Conservation (phyloP, 306 rosid genomes). For the Dicorynia guianensis region DNA sequence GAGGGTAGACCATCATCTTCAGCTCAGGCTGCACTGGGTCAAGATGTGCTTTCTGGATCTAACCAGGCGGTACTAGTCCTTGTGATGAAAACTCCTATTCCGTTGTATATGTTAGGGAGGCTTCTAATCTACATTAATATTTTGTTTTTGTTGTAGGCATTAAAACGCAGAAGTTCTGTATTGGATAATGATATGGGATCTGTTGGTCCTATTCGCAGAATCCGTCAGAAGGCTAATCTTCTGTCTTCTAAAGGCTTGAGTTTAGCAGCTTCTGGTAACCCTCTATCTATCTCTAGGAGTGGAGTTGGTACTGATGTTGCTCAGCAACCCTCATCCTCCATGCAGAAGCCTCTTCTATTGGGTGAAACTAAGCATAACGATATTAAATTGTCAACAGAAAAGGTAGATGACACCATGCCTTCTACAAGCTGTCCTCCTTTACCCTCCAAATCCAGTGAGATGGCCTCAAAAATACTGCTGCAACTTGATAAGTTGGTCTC, state of each 20-base stretch:
- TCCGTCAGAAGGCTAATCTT: constrained; percentile 80
- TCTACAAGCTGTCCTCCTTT: constrained; percentile 48
- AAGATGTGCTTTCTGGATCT: constrained; percentile 57
- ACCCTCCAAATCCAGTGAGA: constrained; percentile 76
- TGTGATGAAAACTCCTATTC: constrained; percentile 23
- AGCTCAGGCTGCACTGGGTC: constrained; percentile 59
- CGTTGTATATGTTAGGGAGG: constrained; percentile 19
- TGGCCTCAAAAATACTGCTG: constrained; percentile 81
- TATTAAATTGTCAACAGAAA: constrained; percentile 54
- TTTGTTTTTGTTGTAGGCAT: constrained; percentile 50
- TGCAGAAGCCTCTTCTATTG: constrained; percentile 45
- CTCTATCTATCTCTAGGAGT: constrained; percentile 46
- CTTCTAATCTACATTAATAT: background rate
- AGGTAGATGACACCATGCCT: constrained; percentile 50
- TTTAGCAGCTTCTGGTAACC: constrained; percentile 57
- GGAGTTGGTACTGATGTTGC: constrained; percentile 50
- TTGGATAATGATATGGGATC: constrained; percentile 84
- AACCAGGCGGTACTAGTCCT: constrained; percentile 62
- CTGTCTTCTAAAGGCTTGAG: constrained; percentile 65
- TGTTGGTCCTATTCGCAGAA: constrained; percentile 81
- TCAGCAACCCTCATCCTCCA: constrained; percentile 55
- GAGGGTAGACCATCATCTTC: constrained; percentile 66
- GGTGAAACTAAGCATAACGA: constrained; percentile 47
- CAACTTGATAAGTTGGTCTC: constrained; percentile 83
- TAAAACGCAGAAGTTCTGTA: constrained; percentile 71